Conservation (phyloP, 164 flowering plant genomes). For the Euptelea pleiosperma region DNA sequence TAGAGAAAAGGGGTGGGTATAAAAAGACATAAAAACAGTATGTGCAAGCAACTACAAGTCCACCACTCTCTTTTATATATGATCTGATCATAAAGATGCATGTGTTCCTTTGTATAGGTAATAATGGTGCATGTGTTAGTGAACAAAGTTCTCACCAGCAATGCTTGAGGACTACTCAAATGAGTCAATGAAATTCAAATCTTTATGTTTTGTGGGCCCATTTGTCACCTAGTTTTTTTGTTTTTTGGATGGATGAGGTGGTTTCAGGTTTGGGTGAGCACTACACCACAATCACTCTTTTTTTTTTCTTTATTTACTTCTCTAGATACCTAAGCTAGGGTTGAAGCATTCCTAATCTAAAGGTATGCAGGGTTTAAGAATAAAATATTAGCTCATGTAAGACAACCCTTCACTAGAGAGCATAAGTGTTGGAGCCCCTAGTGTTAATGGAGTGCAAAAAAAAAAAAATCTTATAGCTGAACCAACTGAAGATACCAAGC, state of each 20-base stretch:
- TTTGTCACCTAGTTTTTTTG: neutral
- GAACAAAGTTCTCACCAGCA: slow-evolving; percentile 38
- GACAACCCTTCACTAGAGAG: no score
- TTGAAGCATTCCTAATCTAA: no score
- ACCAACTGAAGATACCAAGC: no score
- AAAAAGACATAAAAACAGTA: neutral
- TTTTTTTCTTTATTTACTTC: slow-evolving; percentile 8
- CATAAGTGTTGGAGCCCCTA: no score
- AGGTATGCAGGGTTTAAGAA: no score
- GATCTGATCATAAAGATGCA: slow-evolving; percentile 34
- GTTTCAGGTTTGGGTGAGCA: slow-evolving; percentile 4
- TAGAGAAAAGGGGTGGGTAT: neutral
- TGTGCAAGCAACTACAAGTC: slow-evolving; percentile 20
- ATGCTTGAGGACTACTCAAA: slow-evolving; percentile 44
- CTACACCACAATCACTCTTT: neutral
- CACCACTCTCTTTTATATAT: slow-evolving; percentile 12
- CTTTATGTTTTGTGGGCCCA: slow-evolving; percentile 14
- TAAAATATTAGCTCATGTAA: no score
- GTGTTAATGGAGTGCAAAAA: no score
- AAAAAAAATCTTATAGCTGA: no score
- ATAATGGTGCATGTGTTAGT: slow-evolving; percentile 43
- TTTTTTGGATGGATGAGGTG: slow-evolving; percentile 16
- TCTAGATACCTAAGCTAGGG: no score
- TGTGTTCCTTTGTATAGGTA: slow-evolving; percentile 29
- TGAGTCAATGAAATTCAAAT: slow-evolving; percentile 14